Percentiles rank a stretch among this genome's conserved stretches.
Evolutionary conservation across 495 filamentous ascomycete species (phyloP).

Genomic region (Parmelia sp.): DNA sequence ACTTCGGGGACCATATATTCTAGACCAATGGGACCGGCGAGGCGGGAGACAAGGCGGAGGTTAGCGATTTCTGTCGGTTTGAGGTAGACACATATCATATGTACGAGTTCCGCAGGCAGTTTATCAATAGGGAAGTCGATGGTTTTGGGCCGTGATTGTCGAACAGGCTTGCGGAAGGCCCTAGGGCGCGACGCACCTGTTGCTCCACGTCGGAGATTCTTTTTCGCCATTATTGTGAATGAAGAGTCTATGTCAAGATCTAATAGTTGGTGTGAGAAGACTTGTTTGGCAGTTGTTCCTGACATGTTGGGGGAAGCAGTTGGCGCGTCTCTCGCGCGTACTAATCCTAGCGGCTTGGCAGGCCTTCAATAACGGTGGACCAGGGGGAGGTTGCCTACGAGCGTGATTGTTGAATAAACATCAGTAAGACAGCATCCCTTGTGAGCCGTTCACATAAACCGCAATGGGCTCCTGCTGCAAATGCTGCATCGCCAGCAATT

Average conservation of each 20-base stretch:
- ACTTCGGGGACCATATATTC: conserved; percentile 3
- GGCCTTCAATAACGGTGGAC: too few relatives aligned
- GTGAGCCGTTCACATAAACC: too few relatives aligned
- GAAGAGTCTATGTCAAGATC: neutral
- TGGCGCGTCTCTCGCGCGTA: too few relatives aligned
- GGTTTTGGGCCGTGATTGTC: neutral
- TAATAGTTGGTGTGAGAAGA: neutral
- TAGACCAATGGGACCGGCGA: neutral
- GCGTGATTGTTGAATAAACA: too few relatives aligned
- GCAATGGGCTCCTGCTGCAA: too few relatives aligned
- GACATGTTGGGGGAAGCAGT: too few relatives aligned
- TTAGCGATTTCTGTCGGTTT: neutral
- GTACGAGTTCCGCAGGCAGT: neutral
- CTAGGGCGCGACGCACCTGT: neutral
- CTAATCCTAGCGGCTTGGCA: too few relatives aligned
- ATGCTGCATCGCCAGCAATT: too few relatives aligned
- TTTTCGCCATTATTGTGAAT: neutral
- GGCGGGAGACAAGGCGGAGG: conserved; percentile 1
- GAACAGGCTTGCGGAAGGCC: neutral
- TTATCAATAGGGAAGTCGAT: conserved; percentile 2
- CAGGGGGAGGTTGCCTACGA: too few relatives aligned
- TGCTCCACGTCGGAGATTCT: neutral
- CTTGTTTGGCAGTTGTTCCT: too few relatives aligned
- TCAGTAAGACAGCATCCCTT: too few relatives aligned
- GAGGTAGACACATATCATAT: conserved; percentile 10